Percentiles rank a stretch among this genome's conserved stretches.
phyloP scores from a whole-genome alignment of 2,329 filamentous ascomycete genomes.

The Sodiomyces alkalinus region DNA sequence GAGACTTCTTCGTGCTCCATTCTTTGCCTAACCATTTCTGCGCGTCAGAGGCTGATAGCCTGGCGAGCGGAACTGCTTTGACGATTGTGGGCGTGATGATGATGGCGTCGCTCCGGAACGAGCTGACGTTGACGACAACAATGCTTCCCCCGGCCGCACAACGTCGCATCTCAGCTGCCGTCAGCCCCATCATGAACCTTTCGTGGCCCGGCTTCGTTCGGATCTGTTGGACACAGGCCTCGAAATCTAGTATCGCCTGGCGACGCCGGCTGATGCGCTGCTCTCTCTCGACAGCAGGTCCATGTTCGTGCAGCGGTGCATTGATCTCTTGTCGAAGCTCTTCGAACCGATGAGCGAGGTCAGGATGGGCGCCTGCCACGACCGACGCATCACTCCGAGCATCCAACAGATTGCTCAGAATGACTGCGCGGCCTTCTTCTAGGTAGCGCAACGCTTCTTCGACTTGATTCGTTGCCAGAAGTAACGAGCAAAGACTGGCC shows the following conservation, averaged over 20 bases:
- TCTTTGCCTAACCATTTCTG: not conserved
- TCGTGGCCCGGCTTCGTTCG: not conserved
- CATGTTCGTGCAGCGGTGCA: not conserved
- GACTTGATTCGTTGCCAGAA: not conserved
- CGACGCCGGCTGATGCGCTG: not conserved
- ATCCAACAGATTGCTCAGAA: not conserved
- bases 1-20: not conserved
- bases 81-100: not conserved
- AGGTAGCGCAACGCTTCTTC: not conserved
- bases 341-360: not conserved
- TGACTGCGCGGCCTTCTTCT: not conserved
- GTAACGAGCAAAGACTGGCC: not conserved
- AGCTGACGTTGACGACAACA: not conserved
- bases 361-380: not conserved
- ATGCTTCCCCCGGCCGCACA: not conserved
- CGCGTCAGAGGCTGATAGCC: not conserved
- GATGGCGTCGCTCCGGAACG: not conserved
- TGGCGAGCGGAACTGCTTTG: not conserved
- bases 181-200: not conserved
- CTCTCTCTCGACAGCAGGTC: not conserved
- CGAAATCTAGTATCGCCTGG: not conserved
- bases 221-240: not conserved
- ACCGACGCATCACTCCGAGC: not conserved
- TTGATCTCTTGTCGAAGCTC: not conserved
- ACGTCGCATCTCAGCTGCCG: not conserved